Percentiles rank a stretch among this genome's conserved stretches.
Evolutionary conservation across 2,329 filamentous ascomycete genomes (phyloP).

Genomic region (Exophiala xenobiotica): DNA sequence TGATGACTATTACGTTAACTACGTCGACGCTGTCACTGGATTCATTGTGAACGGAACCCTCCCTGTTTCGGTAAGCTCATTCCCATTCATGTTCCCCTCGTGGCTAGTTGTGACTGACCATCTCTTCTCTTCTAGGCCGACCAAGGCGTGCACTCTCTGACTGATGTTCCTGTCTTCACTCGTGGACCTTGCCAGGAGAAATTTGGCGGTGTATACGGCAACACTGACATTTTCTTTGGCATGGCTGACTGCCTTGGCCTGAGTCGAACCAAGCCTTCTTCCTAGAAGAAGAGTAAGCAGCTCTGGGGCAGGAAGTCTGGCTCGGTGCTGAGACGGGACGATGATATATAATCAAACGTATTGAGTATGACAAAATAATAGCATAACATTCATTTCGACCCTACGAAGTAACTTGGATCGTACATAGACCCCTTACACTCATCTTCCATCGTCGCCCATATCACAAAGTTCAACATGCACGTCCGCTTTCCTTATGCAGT

Average conservation of each 20-base stretch:
- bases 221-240: conserved; percentile 38
- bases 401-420: too few species aligned
- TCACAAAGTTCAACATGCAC: too few species aligned
- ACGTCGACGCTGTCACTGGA: conserved; percentile 63
- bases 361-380: too few species aligned
- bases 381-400: too few species aligned
- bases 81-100: background rate
- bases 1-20: conserved; percentile 65
- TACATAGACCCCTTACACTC: too few species aligned
- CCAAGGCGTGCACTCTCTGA: conserved; percentile 74
- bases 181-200: conserved; percentile 74
- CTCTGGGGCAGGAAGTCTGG: too few species aligned
- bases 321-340: too few species aligned
- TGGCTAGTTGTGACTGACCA: background rate
- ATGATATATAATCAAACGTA: too few species aligned
- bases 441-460: too few species aligned
- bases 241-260: conserved; percentile 40
- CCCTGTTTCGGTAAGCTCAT: conserved; percentile 45
- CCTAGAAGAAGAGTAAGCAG: background rate
- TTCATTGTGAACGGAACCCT: conserved; percentile 76
- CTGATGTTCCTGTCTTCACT: conserved; percentile 76
- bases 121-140: conserved; percentile 41
- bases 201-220: conserved; percentile 56
- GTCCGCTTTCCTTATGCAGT: too few species aligned
- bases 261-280: conserved; percentile 22